Evolutionary conservation across 768 basidiomycete genomes (phyloP).

Genomic region (Rubroboletus pulcherrimus): DNA sequence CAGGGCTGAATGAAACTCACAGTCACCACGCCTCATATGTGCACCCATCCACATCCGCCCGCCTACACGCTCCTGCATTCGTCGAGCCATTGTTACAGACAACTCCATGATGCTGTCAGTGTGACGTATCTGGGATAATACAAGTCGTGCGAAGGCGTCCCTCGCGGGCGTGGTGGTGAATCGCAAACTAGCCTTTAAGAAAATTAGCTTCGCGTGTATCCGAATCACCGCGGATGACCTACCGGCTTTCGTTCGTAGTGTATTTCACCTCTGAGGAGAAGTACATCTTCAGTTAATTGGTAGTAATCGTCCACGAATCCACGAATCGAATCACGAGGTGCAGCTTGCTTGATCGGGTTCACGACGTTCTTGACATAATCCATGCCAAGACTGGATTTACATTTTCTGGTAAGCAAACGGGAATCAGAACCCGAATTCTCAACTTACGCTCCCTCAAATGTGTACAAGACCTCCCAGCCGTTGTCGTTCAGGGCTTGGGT

Average conservation of each 20-base stretch:
- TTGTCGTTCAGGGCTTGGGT: slow-evolving; percentile 29
- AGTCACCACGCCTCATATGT: slow-evolving; percentile 44
- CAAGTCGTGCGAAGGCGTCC: slow-evolving; percentile 31
- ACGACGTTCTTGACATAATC: slow-evolving; percentile 43
- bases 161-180: slow-evolving; percentile 32
- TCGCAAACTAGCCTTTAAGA: slow-evolving; percentile 29
- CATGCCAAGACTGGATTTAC: slow-evolving; percentile 35
- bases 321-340: slow-evolving; percentile 33
- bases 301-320: slow-evolving; percentile 41
- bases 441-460: slow-evolving; percentile 39
- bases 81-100: slow-evolving; percentile 28
- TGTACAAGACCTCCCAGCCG: slow-evolving; percentile 36
- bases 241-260: slow-evolving; percentile 41
- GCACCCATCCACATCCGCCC: slow-evolving; percentile 41
- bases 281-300: slow-evolving; percentile 33
- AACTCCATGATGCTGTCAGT: slow-evolving; percentile 28
- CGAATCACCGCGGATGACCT: not conserved
- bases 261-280: slow-evolving; percentile 39
- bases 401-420: slow-evolving; percentile 7
- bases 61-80: slow-evolving; percentile 28
- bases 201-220: slow-evolving; percentile 4
- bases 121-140: slow-evolving; percentile 31
- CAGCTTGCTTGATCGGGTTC: slow-evolving; percentile 35
- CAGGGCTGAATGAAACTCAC: slow-evolving; percentile 21
- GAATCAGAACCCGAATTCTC: not conserved